Base-by-base conservation (phyloP, 2,329 filamentous ascomycete genomes). In the Aspergillus luchuensis region DNA sequence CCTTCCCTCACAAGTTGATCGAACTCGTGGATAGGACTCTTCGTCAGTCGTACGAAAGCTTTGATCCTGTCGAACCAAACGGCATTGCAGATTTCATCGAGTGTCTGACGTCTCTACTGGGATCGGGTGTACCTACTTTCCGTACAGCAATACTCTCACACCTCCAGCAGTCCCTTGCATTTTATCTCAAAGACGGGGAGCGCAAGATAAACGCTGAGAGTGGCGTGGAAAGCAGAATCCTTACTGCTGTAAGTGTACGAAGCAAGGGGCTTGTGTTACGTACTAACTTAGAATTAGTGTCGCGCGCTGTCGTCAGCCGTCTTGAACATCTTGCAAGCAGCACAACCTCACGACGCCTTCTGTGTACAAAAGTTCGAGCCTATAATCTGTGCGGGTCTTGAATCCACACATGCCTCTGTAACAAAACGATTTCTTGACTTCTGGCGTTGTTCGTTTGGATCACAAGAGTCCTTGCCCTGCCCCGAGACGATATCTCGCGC, bases 391-490 rank as follows among this genome's bases (percentile, higher is more conserved):
- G 78, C 84, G 51, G 83, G 83, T 2, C 80, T 89, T 28, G 71
- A 79, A 21, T 87, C 84, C 48, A 78, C 78, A 5, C 81, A 84
- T 63, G 79, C 76, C 50, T 74, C 72, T 3, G 79, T 84, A 8
- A 80, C 81, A 10, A 84, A 84, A 49, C 71, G 71, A 3, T 83
- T 86, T 2, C 80, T 88, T 25, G 70, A 75, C 15, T 81, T 84
- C 63, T 97, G 92, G 92, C 93, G 92, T 66, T 72, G 76, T 0
- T 84, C 88, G 0, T 92, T 91, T 69, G 87, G 87, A 19, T 78
- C 83, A 15, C 82, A 85, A 41, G 79, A 85, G 3, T 77, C 78
- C 5, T 70, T 92, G 1, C 77, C 85, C 23, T 94, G 91, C 73
- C 89, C 92, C 0, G 75, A 83, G 10, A 79, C 79, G 30, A 79